Percentiles rank a stretch among this genome's conserved stretches.
phyloP scores from a whole-genome alignment of 768 basidiomycete species.

The Boletus tomentosulus region DNA sequence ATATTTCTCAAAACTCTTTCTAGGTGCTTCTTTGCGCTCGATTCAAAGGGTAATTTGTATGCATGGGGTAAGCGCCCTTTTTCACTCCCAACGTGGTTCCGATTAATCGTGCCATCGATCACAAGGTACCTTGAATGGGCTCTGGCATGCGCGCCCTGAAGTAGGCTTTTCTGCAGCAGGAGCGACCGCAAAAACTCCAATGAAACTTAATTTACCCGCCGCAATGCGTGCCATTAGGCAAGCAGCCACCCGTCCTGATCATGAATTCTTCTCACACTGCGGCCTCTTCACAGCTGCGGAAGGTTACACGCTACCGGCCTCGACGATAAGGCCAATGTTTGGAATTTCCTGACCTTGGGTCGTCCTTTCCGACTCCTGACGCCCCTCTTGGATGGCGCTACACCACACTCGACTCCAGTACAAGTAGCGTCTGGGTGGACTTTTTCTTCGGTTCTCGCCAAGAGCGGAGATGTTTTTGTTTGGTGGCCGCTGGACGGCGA shows the following conservation, averaged over 20 bases:
- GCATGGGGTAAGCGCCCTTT: conserved; percentile 64
- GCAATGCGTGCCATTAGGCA: conserved; percentile 66
- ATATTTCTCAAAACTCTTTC: background rate
- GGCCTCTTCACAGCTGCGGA: conserved; percentile 55
- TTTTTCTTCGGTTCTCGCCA: conserved; percentile 71
- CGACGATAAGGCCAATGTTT: conserved; percentile 56
- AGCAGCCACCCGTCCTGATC: background rate
- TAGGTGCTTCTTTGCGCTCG: conserved; percentile 86
- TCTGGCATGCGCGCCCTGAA: conserved; percentile 32
- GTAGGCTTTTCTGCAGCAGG: conserved; percentile 57
- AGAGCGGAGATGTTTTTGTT: conserved; percentile 65
- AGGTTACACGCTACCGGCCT: conserved; percentile 66
- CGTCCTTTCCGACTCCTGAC: conserved; percentile 61
- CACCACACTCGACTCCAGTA: conserved; percentile 43
- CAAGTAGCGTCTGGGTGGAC: conserved; percentile 82
- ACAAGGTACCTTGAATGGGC: conserved; percentile 60
- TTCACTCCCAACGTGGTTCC: background rate
- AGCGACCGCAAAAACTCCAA: conserved; percentile 49
- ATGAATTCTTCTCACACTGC: conserved; percentile 10
- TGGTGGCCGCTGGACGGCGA: conserved; percentile 64
- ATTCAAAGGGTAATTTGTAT: conserved; percentile 65
- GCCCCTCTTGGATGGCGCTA: conserved; percentile 36
- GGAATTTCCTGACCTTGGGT: conserved; percentile 78
- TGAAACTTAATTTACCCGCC: conserved; percentile 54
- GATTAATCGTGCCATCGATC: conserved; percentile 22